Base-by-base conservation (phyloP, 2,329 filamentous ascomycete species). In the Alternaria metachromatica region DNA sequence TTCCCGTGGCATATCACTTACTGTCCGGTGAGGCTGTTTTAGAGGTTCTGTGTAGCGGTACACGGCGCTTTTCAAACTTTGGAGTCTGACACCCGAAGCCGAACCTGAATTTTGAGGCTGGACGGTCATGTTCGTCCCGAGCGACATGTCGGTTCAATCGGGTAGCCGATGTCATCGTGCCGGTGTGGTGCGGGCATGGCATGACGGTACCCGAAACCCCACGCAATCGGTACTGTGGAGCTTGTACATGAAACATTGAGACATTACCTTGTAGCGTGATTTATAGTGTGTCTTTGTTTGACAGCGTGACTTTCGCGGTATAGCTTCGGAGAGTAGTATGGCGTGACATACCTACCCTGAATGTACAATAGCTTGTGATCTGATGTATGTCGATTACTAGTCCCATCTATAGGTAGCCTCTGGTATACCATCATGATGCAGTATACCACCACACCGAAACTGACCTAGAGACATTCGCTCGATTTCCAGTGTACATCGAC, bases 21-120 rank as follows among this genome's bases (percentile, higher is more conserved):
- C 33, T 9, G 13, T 37, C 66, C 70, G 69, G 70, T 72, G 70
- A 72, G 63, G 66, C 66, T 67, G 46, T 37, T 63, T 58, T 59
- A 46, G 13, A n/a, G 49, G 58, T 30, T 26, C 20, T 21, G 53
- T 45, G 43, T 41, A 25, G 18, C 26, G 12, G 4, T 23, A 56
- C 54, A 56, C 54, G 21, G 18, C 28, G 26, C 8, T 37, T 28
- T 18, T 66, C 50, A 44, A 30, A 23, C 15, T 54, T 33, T 55
- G 12, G 2, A 6, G 49, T 53, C 20, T 30, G 30, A 53, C 30
- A 23, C 21, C 49, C 33, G 33, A 37, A 15, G 4, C 33, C 33
- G 37, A 0, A 2, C 33, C 33, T n/a, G 33, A 41, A 5, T 41
- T 2, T 41, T 41, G 37, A 25, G 30, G 49, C 20, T 37, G n/a